Conservation (phyloP, 495 filamentous ascomycete genomes). For the Aspergillus incahuasiensis region DNA sequence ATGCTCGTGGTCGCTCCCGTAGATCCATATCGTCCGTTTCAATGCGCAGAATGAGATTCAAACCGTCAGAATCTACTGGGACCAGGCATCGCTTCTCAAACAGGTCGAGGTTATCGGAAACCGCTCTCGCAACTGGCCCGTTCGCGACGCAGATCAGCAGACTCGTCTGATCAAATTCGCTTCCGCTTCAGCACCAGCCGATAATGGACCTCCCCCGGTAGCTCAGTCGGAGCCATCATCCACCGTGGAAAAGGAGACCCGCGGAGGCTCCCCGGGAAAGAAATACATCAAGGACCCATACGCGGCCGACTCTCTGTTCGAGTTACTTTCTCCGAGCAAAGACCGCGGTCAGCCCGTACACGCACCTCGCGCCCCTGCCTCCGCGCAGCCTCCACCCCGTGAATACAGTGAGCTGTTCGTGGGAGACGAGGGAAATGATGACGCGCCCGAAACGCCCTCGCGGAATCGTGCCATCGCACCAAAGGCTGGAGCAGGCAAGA, state of each 20-base stretch:
- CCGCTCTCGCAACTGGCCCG: conserved; percentile 86
- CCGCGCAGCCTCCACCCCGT: conserved; percentile 58
- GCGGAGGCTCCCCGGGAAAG: conserved; percentile 45
- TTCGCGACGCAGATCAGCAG: conserved; percentile 85
- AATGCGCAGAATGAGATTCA: conserved; percentile 68
- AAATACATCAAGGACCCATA: conserved; percentile 63
- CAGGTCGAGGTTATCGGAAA: conserved; percentile 90
- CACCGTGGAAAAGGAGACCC: conserved; percentile 12
- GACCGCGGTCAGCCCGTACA: conserved; percentile 33
- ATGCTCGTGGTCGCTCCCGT: conserved; percentile 3
- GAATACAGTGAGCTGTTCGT: conserved; percentile 63
- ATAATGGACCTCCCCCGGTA: conserved; percentile 9
- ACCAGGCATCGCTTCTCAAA: conserved; percentile 89
- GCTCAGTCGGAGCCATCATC: not conserved
- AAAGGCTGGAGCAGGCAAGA: conserved; percentile 65
- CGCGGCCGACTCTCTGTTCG: conserved; percentile 57
- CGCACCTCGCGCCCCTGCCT: conserved; percentile 38
- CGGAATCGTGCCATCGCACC: conserved; percentile 48
- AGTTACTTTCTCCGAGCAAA: conserved; percentile 34
- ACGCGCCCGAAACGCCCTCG: conserved; percentile 44
- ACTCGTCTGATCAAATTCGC: conserved; percentile 60
- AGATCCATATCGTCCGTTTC: conserved; percentile 92
- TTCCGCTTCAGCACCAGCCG: conserved; percentile 18
- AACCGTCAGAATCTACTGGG: conserved; percentile 87
- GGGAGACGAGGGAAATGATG: conserved; percentile 39